Evolutionary conservation across 805 yeast species (phyloP).

Genomic region (Kodamaea neixiangensis): DNA sequence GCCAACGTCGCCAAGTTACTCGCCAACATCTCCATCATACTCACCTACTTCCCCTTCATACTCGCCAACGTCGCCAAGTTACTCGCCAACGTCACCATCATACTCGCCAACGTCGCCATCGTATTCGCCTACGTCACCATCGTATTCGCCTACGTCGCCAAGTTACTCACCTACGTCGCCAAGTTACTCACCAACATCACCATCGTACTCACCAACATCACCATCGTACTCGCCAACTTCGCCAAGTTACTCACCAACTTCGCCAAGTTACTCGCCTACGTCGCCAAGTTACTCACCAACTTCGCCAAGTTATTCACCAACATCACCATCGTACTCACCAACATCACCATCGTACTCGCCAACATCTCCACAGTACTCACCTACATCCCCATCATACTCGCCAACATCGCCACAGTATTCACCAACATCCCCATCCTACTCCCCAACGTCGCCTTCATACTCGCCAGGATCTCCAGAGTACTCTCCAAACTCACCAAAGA

Average conservation of each 20-base stretch:
- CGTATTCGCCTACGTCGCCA: conserved; percentile 71
- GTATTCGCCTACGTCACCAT: conserved; percentile 48
- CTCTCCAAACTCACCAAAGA: conserved; percentile 44
- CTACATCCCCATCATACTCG: conserved; percentile 28
- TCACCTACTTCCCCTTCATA: conserved; percentile 61
- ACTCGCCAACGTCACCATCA: conserved; percentile 78
- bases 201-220: conserved; percentile 64
- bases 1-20: conserved; percentile 66
- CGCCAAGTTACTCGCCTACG: conserved; percentile 74
- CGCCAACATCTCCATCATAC: conserved; percentile 66
- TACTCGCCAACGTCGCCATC: conserved; percentile 66
- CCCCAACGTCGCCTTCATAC: conserved; percentile 29
- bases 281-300: conserved; percentile 83
- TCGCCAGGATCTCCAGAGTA: conserved; percentile 43
- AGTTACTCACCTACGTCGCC: conserved; percentile 76
- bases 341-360: conserved; percentile 74
- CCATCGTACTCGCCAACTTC: conserved; percentile 78
- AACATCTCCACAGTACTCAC: conserved; percentile 38
- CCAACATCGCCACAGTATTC: conserved; percentile 32
- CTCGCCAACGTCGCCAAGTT: conserved; percentile 67
- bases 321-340: conserved; percentile 66
- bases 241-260: conserved; percentile 77
- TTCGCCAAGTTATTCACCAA: conserved; percentile 68
- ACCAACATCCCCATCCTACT: conserved; percentile 28
- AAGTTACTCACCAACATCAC: conserved; percentile 58